phyloP scores from a whole-genome alignment of 23 red algal genomes.

The Gracilaria gracilis region DNA sequence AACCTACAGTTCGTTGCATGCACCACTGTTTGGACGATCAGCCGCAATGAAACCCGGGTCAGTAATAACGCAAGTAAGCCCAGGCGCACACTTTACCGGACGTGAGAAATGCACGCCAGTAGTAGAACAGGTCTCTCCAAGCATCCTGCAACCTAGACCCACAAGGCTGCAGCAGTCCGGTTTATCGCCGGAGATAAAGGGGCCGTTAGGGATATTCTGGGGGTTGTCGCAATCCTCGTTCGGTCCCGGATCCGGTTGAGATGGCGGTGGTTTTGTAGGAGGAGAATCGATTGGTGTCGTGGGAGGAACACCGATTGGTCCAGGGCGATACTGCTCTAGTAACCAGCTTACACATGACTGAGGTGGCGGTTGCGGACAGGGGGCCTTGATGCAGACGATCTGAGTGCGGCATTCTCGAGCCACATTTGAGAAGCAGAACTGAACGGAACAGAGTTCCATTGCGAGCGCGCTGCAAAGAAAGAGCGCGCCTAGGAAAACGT shows the following conservation, averaged over 20 bases:
- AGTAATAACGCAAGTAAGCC: neutral
- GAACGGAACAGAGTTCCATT: neutral
- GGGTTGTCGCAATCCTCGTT: neutral
- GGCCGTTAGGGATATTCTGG: neutral
- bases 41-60: neutral
- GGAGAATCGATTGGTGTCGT: neutral
- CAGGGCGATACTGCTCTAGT: no score
- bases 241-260: neutral
- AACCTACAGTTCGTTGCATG: neutral
- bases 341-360: neutral
- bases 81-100: neutral
- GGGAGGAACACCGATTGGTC: neutral
- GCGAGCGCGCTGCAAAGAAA: neutral
- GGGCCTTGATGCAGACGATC: neutral
- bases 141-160: neutral
- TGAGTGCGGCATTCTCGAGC: neutral
- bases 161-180: neutral
- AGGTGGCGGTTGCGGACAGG: neutral
- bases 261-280: neutral
- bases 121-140: neutral
- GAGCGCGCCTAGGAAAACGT: neutral
- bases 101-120: neutral
- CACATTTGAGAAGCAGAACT: neutral
- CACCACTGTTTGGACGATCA: neutral
- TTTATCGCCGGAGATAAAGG: neutral